These are phyloP conservation scores for Globisporangium radiosum DNA, from an alignment of 352 stramenopile genomes.

Conservation along the genomic window DNA sequence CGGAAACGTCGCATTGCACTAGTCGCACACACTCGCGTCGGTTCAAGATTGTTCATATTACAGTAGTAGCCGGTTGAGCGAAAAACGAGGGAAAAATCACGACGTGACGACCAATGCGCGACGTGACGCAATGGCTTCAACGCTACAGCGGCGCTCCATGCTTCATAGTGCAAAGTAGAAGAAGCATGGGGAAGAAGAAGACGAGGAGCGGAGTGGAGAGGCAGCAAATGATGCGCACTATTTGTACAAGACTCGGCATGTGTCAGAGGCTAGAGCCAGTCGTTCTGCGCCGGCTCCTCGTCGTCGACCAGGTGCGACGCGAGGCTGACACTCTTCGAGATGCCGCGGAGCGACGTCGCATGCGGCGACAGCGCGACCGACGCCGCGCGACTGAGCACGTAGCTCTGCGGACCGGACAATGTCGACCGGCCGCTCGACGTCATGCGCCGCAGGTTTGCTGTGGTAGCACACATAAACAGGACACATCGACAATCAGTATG, in stretches of 20 bases:
- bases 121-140: no score
- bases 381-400: conserved; percentile 38
- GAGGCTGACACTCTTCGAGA: conserved; percentile 76
- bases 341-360: conserved; percentile 28
- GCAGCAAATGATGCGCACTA: background rate
- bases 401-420: conserved; percentile 27
- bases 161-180: no score
- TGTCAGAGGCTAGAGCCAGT: conserved; percentile 56
- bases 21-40: conserved; percentile 5
- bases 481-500: background rate
- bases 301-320: conserved; percentile 47
- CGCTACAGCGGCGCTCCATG: no score
- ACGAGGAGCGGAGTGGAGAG: no score
- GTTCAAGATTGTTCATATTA: conserved; percentile 17
- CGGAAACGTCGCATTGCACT: background rate
- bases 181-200: no score
- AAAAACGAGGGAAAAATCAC: background rate
- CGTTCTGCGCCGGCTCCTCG: conserved; percentile 61
- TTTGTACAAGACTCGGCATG: conserved; percentile 12
- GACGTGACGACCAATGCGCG: no score
- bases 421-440: conserved; percentile 28
- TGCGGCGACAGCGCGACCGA: conserved; percentile 52
- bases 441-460: conserved; percentile 60
- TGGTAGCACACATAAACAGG: no score
- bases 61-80: conserved; percentile 11